Base-by-base conservation (phyloP, 495 filamentous ascomycete genomes). In the Penicillium cataractarum region DNA sequence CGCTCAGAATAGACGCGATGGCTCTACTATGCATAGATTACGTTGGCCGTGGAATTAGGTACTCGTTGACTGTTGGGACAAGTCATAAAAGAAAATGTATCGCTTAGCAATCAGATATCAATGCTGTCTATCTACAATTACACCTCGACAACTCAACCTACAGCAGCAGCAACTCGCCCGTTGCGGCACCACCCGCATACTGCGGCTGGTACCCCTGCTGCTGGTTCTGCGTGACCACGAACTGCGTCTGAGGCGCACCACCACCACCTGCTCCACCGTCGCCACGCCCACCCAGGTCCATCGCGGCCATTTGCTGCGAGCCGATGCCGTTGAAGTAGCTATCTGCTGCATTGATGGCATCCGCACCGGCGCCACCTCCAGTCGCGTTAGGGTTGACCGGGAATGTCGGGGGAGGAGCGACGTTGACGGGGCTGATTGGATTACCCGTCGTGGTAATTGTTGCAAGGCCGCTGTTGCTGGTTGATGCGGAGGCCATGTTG, bases 341-440 rank as follows among this genome's bases (percentile, higher is more conserved):
- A 68, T 97, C 93, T 4, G 92, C 93, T 32, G 93, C 91, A 65
- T 83, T 87, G 21, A 94, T 85, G 0, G 93, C 93, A 10, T 87
- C 60, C 31, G 60, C 63, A 37, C 63, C 62, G 15, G 56, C 66
- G 17, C 60, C 58, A 12, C 57, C 60, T 29, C 55, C 69, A 2
- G 72, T 62, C 27, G 65, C 73, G 57, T 76, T 73, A 15, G 63
- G 58, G 7, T 50, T 29, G 10, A 70, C 40, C 1, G 65, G 68
- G 44, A 69, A 63, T 13, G 51, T 57, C 3, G 71, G 60, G 21
- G 66, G 61, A 12, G 72, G 68, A 46, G 68, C 33, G 35, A 65
- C 42, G 54, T 68, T 58, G 61, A 65, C 48, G 42, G 66, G 59
- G 26, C 65, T 61, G 61, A 67, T 57, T 32, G 67, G 61, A 58